Base-by-base conservation (phyloP, 768 basidiomycete genomes). In the Termitomyces titanicus region DNA sequence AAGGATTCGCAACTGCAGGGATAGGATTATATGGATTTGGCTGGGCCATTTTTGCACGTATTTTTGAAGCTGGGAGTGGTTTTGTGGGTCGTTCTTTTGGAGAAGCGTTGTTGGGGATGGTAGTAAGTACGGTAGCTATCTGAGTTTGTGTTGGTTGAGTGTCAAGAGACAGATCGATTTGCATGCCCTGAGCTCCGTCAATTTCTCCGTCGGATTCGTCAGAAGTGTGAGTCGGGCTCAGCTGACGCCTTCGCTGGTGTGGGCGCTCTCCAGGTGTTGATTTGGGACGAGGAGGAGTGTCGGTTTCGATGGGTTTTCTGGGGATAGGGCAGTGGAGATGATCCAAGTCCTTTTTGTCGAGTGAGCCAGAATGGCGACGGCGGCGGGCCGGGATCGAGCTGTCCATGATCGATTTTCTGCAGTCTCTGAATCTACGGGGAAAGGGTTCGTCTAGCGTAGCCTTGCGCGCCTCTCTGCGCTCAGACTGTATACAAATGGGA, bases 231-330 rank as follows among this genome's bases (percentile, higher is more conserved):
- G 60, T 62, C 8, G 79, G 78, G 61, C 77, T 76, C 37, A 70
- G 75, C 43, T 78, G 74, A 35, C 80, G 74, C 43, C 77, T 72
- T 42, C 75, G 76, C 47, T 71, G 78, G 5, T 72, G 72, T 1
- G 79, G 79, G 3, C 85, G 78, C 61, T 88, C 85, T 27, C 84
- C 77, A 2, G 88, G 88, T 0, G 88, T 86, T 13, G 86, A 88
- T 66, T 90, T 88, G 18, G 88, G 88, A 18, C 88, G 79, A 3
- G 85, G 86, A 7, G 84, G 84, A 6, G 84, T 81, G 1, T 70
- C 63, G 5, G 59, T 22, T 22, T 69, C 66, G n/a, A 53, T 58
- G 31, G 56, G 51, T 56, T 57, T 62, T 50, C 61, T 58, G 15
- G 67, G 55, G 43, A 56, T 51, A 50, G 66, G 51, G 59, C 58